Evolutionary conservation across 257 asterid genomes (phyloP).

Genomic region (Apocynum venetum): DNA sequence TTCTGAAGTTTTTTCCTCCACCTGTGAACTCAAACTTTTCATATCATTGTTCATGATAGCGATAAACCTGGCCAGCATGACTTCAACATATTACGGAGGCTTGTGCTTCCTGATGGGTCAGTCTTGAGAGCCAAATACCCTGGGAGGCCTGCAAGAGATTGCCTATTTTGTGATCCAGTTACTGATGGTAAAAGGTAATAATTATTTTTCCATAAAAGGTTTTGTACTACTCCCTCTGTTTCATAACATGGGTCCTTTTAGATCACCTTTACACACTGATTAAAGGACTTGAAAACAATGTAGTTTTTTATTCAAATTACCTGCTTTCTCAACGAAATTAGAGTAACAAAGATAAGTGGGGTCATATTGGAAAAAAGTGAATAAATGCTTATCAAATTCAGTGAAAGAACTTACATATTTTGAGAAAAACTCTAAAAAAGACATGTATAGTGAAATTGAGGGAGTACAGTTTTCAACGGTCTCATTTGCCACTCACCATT

Average conservation of each 20-base stretch:
- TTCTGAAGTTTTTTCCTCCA: not conserved
- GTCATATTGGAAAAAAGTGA: not conserved
- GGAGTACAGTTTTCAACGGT: not conserved
- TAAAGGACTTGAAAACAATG: too few species aligned
- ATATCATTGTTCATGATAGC: slow-evolving; percentile 23
- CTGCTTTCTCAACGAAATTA: too few species aligned
- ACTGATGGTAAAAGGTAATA: slow-evolving; percentile 44
- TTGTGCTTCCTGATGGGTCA: slow-evolving; percentile 58
- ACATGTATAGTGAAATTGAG: too few species aligned
- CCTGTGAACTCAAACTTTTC: not conserved
- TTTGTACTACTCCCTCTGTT: too few species aligned
- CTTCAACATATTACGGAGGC: slow-evolving; percentile 43
- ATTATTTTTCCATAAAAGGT: too few species aligned
- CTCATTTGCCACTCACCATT: not conserved
- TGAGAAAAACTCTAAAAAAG: too few species aligned
- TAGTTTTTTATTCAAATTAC: too few species aligned
- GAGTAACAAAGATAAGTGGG: too few species aligned
- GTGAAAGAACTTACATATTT: not conserved
- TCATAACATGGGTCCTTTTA: too few species aligned
- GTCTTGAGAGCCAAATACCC: slow-evolving; percentile 48
- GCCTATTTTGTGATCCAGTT: slow-evolving; percentile 51
- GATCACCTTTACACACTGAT: too few species aligned
- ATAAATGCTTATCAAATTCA: not conserved
- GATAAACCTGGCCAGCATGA: slow-evolving; percentile 61
- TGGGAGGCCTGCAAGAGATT: slow-evolving; percentile 51